These are phyloP conservation scores for Amanita rubescens DNA, from an alignment of 768 basidiomycete genomes.

Conservation along the genomic window DNA sequence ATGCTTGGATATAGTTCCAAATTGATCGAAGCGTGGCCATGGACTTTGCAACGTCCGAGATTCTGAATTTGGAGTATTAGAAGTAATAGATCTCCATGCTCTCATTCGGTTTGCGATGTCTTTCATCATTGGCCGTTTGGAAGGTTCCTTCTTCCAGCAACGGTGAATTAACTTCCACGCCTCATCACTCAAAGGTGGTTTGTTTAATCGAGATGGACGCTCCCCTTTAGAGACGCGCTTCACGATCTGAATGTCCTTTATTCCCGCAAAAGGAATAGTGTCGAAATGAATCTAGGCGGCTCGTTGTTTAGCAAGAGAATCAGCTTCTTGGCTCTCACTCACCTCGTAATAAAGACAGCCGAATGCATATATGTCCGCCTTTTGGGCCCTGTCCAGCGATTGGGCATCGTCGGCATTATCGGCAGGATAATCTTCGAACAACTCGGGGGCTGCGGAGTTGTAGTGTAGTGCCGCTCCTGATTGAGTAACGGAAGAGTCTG, in stretches of 20 bases:
- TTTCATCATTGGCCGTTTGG: too few relatives aligned
- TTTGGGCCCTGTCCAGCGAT: background rate
- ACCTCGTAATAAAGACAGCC: constrained; percentile 3
- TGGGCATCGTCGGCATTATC: background rate
- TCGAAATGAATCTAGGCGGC: background rate
- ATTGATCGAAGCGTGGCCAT: constrained; percentile 27
- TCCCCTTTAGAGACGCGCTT: background rate
- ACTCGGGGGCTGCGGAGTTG: background rate
- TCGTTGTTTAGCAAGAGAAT: background rate
- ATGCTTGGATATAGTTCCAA: constrained; percentile 14
- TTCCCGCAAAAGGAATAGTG: background rate
- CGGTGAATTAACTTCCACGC: background rate
- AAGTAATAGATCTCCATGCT: too few relatives aligned
- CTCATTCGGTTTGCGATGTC: too few relatives aligned
- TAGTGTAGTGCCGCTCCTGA: background rate
- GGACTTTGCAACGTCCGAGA: too few relatives aligned
- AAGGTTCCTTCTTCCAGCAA: background rate
- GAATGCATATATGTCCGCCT: background rate
- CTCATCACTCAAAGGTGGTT: background rate
- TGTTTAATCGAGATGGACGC: background rate
- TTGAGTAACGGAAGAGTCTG: background rate
- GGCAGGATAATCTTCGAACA: background rate
- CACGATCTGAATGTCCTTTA: background rate
- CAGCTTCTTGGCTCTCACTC: background rate
- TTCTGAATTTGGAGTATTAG: too few relatives aligned